A percentile compares a stretch with the other conserved stretches of the same genome.
phyloP scores from a whole-genome alignment of 805 yeast species.

The Yarrowia bubula region DNA sequence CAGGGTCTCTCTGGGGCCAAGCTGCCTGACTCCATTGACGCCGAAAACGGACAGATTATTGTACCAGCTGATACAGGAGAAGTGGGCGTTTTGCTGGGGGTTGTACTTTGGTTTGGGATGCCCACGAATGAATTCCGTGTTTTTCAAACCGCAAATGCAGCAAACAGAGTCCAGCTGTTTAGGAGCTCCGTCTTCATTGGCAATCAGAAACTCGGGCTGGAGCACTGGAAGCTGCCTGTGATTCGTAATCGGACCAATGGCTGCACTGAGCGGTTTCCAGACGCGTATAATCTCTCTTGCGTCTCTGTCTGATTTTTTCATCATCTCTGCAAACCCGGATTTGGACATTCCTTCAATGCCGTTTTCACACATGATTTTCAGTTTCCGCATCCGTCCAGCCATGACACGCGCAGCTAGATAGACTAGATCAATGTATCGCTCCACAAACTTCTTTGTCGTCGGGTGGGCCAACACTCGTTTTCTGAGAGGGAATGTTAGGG shows the following conservation, averaged over 20 bases:
- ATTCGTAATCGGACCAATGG: constrained; percentile 30
- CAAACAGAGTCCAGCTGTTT: constrained; percentile 28
- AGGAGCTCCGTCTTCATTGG: background rate
- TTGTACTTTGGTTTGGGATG: constrained; percentile 30
- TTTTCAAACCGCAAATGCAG: constrained; percentile 33
- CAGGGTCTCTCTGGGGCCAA: background rate
- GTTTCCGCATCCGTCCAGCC: constrained; percentile 34
- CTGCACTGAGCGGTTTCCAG: constrained; percentile 30
- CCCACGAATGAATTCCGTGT: constrained; percentile 32
- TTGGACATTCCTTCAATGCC: background rate
- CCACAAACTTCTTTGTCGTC: constrained; percentile 31
- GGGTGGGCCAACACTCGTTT: constrained; percentile 32
- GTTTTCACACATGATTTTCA: background rate
- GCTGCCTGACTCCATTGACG: background rate
- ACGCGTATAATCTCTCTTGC: constrained; percentile 31
- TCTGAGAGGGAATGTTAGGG: constrained; percentile 31
- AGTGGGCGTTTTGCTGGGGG: constrained; percentile 30
- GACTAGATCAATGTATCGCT: constrained; percentile 31
- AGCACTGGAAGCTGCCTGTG: constrained; percentile 29
- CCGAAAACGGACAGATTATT: constrained; percentile 31
- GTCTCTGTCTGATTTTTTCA: constrained; percentile 31
- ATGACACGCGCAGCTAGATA: constrained; percentile 32
- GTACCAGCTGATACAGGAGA: constrained; percentile 33
- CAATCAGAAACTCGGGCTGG: constrained; percentile 22
- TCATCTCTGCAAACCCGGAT: background rate